Base-by-base conservation (phyloP, 164 flowering plant species). In the Magnolia kwangsiensis region DNA sequence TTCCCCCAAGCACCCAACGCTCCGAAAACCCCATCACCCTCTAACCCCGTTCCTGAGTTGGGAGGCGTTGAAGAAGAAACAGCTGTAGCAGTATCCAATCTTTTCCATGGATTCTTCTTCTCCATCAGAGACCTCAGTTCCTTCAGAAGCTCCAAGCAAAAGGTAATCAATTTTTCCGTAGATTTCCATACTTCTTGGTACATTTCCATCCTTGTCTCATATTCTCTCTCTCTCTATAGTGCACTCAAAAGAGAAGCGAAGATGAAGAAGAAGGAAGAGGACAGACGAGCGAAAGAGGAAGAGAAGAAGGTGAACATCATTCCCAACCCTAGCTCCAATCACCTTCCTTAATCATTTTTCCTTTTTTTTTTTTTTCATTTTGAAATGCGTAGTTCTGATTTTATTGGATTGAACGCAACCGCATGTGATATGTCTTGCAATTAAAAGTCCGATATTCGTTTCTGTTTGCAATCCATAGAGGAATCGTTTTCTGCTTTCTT, bases 201-300 rank as follows among this genome's bases (percentile, higher is more conserved):
- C 0, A 29, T 64, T 8, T 67, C n/a, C 23, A 24, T 66, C 67
- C 18, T 2, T 50, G 20, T 49, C n/a, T 61, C 3, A 21, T 51
- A 59, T 2, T 79, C n/a, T 50, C 3, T 68, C 69, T 76, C 49
- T 23, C 23, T 64, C 29, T 8, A 1, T 80, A 90, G 92, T 83
- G 91, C 92, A 2, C 83, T 65, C 20, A 90, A 92, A 83, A 87
- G 75, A 80, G 89, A 85, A 51, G 69, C 80, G 67, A 92, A 88
- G 84, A 74, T 76, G 51, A 87, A 86, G 81, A 87, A 89, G 84
- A 87, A 80, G 74, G 94, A 92, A 67, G 93, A 89, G 78, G 94
- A 90, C 71, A 81, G 84, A 65, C 78, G 84, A 11, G 82, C 78
- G 51, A 89, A 88, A 75, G 94, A 92, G 67, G 91, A 89, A 79